A percentile compares a stretch with the other conserved stretches of the same genome.
phyloP scores from a whole-genome alignment of 352 stramenopile species.

The Pythium sp. region DNA sequence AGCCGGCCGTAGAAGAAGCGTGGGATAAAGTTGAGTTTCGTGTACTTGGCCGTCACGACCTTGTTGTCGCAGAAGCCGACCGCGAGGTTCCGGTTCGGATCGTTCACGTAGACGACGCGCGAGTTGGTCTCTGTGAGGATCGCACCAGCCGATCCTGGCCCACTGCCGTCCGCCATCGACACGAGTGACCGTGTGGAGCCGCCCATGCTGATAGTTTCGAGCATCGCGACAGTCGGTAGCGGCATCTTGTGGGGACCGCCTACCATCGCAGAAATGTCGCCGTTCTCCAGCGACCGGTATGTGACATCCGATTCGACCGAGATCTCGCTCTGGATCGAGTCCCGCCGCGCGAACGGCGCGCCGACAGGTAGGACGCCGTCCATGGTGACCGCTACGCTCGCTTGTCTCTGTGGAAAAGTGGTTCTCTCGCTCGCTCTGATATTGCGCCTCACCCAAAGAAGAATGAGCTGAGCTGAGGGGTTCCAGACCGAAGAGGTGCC shows the following conservation, averaged over 20 bases:
- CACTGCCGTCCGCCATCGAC: constrained; percentile 3
- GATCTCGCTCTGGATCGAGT: constrained; percentile 38
- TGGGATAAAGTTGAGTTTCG: constrained; percentile 83
- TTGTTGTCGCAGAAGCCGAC: constrained; percentile 77
- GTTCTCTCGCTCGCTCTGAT: not conserved
- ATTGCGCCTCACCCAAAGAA: constrained; percentile 4
- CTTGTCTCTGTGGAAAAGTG: not conserved
- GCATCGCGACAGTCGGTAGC: not conserved
- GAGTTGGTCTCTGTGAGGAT: constrained; percentile 44
- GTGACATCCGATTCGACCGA: constrained; percentile 41
- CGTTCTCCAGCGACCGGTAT: constrained; percentile 47
- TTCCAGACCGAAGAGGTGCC: not conserved
- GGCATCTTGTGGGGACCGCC: constrained; percentile 8
- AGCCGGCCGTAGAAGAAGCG: constrained; percentile 83
- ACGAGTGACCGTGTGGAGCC: constrained; percentile 15
- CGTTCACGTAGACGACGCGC: constrained; percentile 75
- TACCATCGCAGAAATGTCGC: constrained; percentile 21
- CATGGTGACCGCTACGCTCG: not conserved
- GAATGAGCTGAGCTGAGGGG: not conserved
- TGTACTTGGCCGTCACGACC: constrained; percentile 86
- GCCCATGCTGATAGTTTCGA: constrained; percentile 6
- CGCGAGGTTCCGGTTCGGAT: constrained; percentile 42
- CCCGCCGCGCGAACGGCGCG: constrained; percentile 16
- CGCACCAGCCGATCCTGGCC: not conserved
- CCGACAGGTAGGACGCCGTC: constrained; percentile 17